Evolutionary conservation across 306 rosid genomes (phyloP).

Genomic region (Aeschynomene evenia): DNA sequence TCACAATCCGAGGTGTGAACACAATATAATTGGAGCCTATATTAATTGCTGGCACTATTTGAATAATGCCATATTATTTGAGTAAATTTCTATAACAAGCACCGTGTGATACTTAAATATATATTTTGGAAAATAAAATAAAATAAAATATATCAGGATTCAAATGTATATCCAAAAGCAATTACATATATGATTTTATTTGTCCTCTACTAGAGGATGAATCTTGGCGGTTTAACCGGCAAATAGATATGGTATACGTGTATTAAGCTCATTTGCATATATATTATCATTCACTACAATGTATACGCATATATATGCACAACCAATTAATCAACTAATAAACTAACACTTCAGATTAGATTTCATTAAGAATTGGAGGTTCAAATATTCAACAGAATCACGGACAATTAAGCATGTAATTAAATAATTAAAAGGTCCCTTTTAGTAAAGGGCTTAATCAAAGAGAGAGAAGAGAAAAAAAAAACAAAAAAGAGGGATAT

Average conservation of each 20-base stretch:
- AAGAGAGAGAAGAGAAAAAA: background rate
- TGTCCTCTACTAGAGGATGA: no score
- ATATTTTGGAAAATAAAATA: no score
- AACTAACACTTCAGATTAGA: constrained; percentile 32
- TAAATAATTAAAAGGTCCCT: background rate
- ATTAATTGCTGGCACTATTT: background rate
- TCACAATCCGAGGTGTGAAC: no score
- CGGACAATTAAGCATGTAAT: background rate
- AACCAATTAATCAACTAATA: no score
- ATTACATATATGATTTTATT: no score
- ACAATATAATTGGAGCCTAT: background rate
- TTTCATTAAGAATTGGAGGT: constrained; percentile 20
- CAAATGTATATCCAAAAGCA: no score
- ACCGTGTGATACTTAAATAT: no score
- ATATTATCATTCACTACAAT: no score
- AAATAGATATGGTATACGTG: background rate
- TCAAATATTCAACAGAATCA: constrained; percentile 34
- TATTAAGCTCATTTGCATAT: background rate
- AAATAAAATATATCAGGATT: no score
- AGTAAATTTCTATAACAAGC: no score
- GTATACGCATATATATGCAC: background rate
- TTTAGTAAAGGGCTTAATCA: background rate
- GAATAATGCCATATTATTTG: background rate
- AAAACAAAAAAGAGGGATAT: background rate
- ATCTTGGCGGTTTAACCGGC: no score